A percentile compares a stretch with the other conserved stretches of the same genome.
Conservation (phyloP, 2,329 filamentous ascomycete genomes). For the Nigrospora oryzae region DNA sequence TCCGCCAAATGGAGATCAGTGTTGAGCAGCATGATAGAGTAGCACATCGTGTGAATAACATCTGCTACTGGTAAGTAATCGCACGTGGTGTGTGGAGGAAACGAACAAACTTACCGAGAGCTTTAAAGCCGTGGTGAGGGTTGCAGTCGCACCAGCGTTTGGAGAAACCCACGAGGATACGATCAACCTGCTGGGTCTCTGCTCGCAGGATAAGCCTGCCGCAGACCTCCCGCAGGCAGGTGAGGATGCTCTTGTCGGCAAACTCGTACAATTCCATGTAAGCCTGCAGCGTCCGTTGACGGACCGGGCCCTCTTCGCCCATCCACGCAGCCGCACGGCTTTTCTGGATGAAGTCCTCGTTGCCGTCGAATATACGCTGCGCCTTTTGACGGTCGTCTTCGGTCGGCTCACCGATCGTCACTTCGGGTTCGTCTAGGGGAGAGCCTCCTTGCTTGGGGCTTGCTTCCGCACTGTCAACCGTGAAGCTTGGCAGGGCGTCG, state of each 20-base stretch:
- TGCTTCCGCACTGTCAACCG: constrained; percentile 35
- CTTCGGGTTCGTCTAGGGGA: constrained; percentile 48
- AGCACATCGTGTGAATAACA: constrained; percentile 94
- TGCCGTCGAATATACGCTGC: constrained; percentile 73
- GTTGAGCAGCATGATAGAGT: constrained; percentile 89
- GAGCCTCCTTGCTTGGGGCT: constrained; percentile 28
- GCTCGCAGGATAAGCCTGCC: constrained; percentile 73
- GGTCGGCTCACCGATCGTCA: constrained; percentile 49
- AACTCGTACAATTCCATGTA: constrained; percentile 95
- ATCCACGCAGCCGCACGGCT: constrained; percentile 81
- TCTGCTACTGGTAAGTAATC: constrained; percentile 43
- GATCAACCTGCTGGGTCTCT: constrained; percentile 94
- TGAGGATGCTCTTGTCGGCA: constrained; percentile 68
- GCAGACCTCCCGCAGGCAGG: constrained; percentile 72
- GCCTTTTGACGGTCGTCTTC: constrained; percentile 71
- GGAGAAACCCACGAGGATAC: constrained; percentile 84
- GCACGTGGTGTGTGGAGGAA: neutral
- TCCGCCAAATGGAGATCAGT: constrained; percentile 93
- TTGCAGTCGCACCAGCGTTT: constrained; percentile 92
- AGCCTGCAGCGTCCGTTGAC: constrained; percentile 54
- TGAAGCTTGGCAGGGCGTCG: constrained; percentile 38
- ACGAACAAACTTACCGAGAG: constrained; percentile 51
- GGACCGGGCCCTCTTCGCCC: constrained; percentile 61
- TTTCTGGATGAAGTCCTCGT: constrained; percentile 72
- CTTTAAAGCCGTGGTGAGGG: constrained; percentile 85